A percentile compares a stretch with the other conserved stretches of the same genome.
These are phyloP conservation scores for Alternaria atra DNA, from an alignment of 2,329 filamentous ascomycete genomes.

Conservation along the genomic window DNA sequence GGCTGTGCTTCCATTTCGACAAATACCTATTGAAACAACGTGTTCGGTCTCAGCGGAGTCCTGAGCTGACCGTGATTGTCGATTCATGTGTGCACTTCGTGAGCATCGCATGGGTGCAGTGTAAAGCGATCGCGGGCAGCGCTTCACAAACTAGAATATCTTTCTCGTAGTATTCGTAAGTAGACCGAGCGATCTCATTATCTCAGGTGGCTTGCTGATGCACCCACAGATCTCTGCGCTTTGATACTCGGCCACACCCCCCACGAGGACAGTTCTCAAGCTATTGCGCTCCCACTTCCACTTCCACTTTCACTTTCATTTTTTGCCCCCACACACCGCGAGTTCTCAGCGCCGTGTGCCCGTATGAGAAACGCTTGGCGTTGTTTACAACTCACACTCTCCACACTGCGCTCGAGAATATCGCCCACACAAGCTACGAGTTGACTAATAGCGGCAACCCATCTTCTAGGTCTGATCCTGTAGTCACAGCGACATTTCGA, in stretches of 20 bases:
- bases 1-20: background rate
- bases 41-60: background rate
- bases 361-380: slow-evolving; percentile 2
- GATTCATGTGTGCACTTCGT: background rate
- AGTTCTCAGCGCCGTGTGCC: background rate
- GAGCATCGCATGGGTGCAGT: background rate
- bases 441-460: background rate
- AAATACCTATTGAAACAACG: background rate
- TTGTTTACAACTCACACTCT: background rate
- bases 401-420: background rate
- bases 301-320: slow-evolving; percentile 6
- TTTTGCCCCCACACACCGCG: background rate
- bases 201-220: background rate
- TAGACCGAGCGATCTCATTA: background rate
- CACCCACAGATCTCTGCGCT: too few species aligned
- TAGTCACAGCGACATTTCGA: background rate
- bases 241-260: background rate
- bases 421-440: background rate
- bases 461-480: background rate
- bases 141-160: background rate
- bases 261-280: background rate
- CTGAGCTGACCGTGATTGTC: background rate
- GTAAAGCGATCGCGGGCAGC: background rate
- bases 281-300: background rate
- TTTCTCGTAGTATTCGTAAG: background rate